Base-by-base conservation (phyloP, 257 asterid species). In the Solanum pinnatisectum region DNA sequence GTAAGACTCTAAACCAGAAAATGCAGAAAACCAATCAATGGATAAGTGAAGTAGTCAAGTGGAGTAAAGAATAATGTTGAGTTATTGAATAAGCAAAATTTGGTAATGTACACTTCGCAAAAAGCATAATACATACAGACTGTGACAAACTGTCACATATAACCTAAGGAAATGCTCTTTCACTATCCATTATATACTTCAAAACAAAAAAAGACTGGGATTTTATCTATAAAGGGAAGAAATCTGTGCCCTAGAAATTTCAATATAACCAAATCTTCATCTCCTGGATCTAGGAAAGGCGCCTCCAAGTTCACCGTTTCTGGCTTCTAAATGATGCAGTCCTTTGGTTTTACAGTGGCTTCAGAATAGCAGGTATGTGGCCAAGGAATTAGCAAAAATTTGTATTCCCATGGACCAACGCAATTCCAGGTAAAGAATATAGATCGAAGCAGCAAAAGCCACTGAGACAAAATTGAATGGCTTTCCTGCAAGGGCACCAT, bases 101-200 rank as follows among this genome's bases (percentile, higher is more conserved):
- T 92, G 88, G 87, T 83, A 90, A 94, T 96, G 92, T 95, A 95
- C 99, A 96, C 88, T 92, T 86, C 49, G 52, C 70, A 71, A 59
- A 86, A 86, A 73, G 91, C 91, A 89, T 88, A 88, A 89, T 91
- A 93, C 92, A 90, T 91, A 93, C 98, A 95, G 92, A 91, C 91
- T 87, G 93, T 90, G 91, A 67, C 87, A 87, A 87, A 42, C 90
- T 81, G 86, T 70, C 88, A 90, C 91, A 67, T 89, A 88, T 89
- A 90, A 86, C 86, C 94, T 92, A 73, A 74, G 87, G 88, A 92
- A 39, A 88, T 89, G 89, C 93, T 93, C 90, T 88, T 88, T 84
- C 85, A 89, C 95, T 93, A 93, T 92, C 93, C 92, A 86, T 95
- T 95, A 95, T 94, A 89, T 94, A 94, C 94, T 87, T 30, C 86